These are phyloP conservation scores for Acacia confusa DNA, from an alignment of 306 rosid species.

Conservation along the genomic window DNA sequence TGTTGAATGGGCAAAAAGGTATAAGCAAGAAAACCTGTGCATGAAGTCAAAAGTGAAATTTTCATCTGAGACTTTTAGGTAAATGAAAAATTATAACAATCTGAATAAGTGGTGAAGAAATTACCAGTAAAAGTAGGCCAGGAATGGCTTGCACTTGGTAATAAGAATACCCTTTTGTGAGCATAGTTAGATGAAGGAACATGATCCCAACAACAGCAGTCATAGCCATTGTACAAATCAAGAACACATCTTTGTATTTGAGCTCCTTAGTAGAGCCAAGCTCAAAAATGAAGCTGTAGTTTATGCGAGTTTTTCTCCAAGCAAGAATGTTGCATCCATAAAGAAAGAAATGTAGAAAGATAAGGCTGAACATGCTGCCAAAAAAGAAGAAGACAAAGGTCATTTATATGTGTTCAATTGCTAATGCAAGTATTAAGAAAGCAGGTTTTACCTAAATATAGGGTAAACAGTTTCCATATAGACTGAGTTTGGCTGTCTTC, in stretches of 20 bases:
- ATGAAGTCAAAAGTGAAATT: slow-evolving; percentile 21
- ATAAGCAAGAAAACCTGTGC: slow-evolving; percentile 64
- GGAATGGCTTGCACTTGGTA: slow-evolving; percentile 78
- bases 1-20: slow-evolving; percentile 77
- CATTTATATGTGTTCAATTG: neutral
- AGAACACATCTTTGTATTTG: slow-evolving; percentile 76
- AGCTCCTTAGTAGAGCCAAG: slow-evolving; percentile 68
- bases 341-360: slow-evolving; percentile 91
- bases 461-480: slow-evolving; percentile 98
- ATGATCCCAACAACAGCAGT: slow-evolving; percentile 71
- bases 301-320: slow-evolving; percentile 87
- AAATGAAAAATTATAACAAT: neutral
- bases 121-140: slow-evolving; percentile 84
- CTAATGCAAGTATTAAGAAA: neutral
- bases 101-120: slow-evolving; percentile 6
- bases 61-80: neutral
- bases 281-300: slow-evolving; percentile 91
- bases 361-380: slow-evolving; percentile 92
- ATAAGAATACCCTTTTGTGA: slow-evolving; percentile 72
- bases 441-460: slow-evolving; percentile 65
- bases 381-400: neutral
- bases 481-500: slow-evolving; percentile 50
- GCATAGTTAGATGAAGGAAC: slow-evolving; percentile 71
- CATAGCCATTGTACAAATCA: slow-evolving; percentile 82
- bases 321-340: slow-evolving; percentile 90